These are phyloP conservation scores for Acer negundo DNA, from an alignment of 345 rosid species.

Conservation along the genomic window DNA sequence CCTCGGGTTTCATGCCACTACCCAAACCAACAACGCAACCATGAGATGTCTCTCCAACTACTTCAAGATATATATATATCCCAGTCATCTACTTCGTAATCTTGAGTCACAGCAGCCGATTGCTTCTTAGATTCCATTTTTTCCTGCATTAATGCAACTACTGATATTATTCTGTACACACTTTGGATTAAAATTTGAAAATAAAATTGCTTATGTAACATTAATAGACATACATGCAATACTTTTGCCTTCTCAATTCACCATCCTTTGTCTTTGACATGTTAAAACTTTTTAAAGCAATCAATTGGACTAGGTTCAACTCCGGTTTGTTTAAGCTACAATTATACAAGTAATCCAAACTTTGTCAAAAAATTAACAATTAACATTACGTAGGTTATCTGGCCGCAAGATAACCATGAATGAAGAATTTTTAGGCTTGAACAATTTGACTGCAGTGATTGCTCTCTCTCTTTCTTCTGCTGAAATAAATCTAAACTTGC, in stretches of 20 bases:
- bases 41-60: background rate
- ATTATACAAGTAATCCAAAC: background rate
- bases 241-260: background rate
- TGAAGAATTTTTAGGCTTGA: no score
- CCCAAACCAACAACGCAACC: background rate
- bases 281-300: background rate
- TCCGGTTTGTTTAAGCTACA: background rate
- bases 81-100: background rate
- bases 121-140: background rate
- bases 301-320: background rate
- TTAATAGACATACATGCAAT: background rate
- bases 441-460: no score
- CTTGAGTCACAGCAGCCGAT: background rate
- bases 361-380: background rate
- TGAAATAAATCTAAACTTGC: no score
- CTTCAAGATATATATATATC: background rate
- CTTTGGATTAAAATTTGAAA: no score
- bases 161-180: no score
- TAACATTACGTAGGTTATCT: no score
- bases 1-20: background rate
- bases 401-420: no score
- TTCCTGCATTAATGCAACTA: background rate
- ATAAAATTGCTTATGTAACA: background rate
- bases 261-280: background rate
- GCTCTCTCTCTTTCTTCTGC: no score